Evolutionary conservation across 148 eudicot species (phyloP), one percentile per base, ranked within the genome.

Genomic region (Tetragonia tetragonoides): DNA sequence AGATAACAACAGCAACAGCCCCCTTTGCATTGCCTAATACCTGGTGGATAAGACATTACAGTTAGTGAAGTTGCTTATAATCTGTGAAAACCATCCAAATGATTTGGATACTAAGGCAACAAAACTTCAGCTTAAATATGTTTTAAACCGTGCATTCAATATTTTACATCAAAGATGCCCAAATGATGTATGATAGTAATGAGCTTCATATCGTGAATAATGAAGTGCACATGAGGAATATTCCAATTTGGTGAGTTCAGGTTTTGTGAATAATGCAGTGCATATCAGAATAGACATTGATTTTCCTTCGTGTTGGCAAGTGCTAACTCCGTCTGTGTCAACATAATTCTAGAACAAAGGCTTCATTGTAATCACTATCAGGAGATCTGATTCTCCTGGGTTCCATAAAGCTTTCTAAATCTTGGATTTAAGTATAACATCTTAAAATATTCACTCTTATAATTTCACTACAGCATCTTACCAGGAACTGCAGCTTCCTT

Each of bases 21-120:
- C 99, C 99, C 83, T 95, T 93, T 59, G 99, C 99, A 84, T 95
- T 95, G 72, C 99, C 99, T 44, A 95, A 34, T 42, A 95, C 97
- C 99, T 95, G 90, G 23, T 42, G 53, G 44, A 5, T 34, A 54
- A 28, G 5, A 77, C 46, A 76, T 34, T 53, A 47, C 21, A 23
- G 17, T 18, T 44, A 77, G 17, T 37, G n/a, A 73, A 11, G 28
- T 60, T 60, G 10, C 10, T 60, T 6, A 17, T 57, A 20, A 60
- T 60, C 2, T 17, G 5, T 21, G 8, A 9, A 60, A 60, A 21
- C 64, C 8, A 60, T 10, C 64, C 1, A 60, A 28, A 60, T 18
- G 11, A 20, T 28, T n/a, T 60, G 28, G 18, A 0, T 0, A 17
- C 1, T 6, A 17, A 7, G 28, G 53, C 53, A 7, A 49, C 64